Base-by-base conservation (phyloP, 257 asterid genomes). In the Lithospermum erythrorhizon region DNA sequence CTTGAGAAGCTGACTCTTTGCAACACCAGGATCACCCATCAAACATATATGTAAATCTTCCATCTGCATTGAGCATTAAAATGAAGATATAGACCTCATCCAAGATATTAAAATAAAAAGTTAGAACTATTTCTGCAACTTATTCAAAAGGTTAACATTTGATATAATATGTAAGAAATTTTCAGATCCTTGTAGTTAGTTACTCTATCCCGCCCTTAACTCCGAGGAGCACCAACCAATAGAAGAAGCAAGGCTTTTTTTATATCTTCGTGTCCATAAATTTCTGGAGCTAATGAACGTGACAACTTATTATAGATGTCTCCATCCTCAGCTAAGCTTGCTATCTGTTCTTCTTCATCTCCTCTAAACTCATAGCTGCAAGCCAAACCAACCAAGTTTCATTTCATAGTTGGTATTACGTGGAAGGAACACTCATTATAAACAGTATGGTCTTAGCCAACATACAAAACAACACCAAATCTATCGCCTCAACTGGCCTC, bases 21-120 rank as follows among this genome's bases (percentile, higher is more conserved):
- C 97, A 55, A 93, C 99, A 65, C 97, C 96, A 11, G 97, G 99
- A 75, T 93, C 99, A 70, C 95, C 95, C 95, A 87, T 85, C 76
- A 85, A 68, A 65, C 96, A 85, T 66, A 85, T 78, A 76, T 87
- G 96, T 60, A 85, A 35, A 69, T 87, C 95, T 69, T 95, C 96
- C 78, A 85, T 85, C 94, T 85, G 87, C 75, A 65, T 27, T 47
- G 53, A 21, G n/a, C n/a, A n/a, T n/a, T n/a, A n/a, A n/a, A 30
- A 32, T 52, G 19, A 18, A 14, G 56, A 52, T 27, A 58, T 61
- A 27, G 24, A 19, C 64, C n/a, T 53, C 25, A 15, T 6, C 14
- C 48, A 65, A 58, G 59, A 45, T 30, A 35, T 58, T 22, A 17
- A 58, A n/a, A n/a, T n/a, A n/a, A n/a, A n/a, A 14, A 8, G n/a